Evolutionary conservation across 768 basidiomycete species (phyloP).

Genomic region (Mycena galopus): DNA sequence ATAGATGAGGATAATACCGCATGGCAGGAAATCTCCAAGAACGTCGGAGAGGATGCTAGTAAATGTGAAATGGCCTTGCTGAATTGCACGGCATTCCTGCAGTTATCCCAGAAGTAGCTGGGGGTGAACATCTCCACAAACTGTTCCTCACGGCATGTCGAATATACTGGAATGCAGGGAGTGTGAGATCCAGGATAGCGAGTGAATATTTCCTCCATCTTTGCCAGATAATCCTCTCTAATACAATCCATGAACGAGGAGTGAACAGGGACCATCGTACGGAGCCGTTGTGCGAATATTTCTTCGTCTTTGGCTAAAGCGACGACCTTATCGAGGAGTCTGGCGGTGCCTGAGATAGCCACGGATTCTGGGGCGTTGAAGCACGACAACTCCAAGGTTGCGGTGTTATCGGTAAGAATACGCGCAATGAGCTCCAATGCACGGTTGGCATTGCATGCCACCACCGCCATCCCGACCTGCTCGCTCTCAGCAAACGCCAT

Average conservation of each 20-base stretch:
- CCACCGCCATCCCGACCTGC: slow-evolving; percentile 46
- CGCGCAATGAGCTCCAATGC: not conserved
- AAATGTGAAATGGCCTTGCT: not conserved
- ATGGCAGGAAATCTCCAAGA: not conserved
- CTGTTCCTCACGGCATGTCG: not conserved
- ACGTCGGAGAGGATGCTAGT: not conserved
- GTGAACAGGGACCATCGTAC: slow-evolving; percentile 44
- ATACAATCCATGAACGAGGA: slow-evolving; percentile 46
- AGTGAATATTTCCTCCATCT: not conserved
- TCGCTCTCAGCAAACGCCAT: slow-evolving; percentile 29
- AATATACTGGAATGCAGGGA: slow-evolving; percentile 1
- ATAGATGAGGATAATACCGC: not conserved
- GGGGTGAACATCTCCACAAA: not conserved
- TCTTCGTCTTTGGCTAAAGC: slow-evolving; percentile 34
- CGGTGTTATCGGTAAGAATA: not conserved
- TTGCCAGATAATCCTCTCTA: not conserved
- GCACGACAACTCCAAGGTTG: slow-evolving; percentile 43
- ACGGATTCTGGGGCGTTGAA: slow-evolving; percentile 47
- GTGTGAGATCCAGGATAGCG: slow-evolving; percentile 12
- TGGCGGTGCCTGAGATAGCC: slow-evolving; percentile 41
- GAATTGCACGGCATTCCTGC: slow-evolving; percentile 4
- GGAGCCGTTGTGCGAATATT: slow-evolving; percentile 43
- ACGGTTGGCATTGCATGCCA: slow-evolving; percentile 37
- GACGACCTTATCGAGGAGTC: slow-evolving; percentile 38
- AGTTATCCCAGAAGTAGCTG: slow-evolving; percentile 12